Evolutionary conservation across 352 stramenopile genomes (phyloP).

Genomic region (Phytophthora sp.): DNA sequence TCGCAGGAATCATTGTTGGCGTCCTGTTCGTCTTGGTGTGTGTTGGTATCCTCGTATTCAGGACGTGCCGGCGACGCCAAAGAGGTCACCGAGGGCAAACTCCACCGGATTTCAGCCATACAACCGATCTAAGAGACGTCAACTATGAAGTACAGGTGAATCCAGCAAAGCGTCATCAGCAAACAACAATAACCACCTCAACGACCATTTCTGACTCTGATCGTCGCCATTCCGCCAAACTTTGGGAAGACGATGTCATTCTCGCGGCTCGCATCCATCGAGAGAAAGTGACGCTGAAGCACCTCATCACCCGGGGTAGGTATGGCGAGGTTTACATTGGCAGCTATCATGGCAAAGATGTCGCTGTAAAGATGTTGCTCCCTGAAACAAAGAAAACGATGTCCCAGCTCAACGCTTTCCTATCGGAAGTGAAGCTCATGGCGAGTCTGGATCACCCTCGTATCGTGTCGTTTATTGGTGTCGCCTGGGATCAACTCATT

Average conservation of each 20-base stretch:
- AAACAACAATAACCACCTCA: slow-evolving; percentile 15
- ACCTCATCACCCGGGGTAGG: slow-evolving; percentile 39
- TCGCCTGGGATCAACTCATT: slow-evolving; percentile 49
- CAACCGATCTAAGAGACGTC: slow-evolving; percentile 14
- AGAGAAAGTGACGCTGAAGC: slow-evolving; percentile 31
- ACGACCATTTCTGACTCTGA: slow-evolving; percentile 24
- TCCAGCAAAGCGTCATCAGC: slow-evolving; percentile 19
- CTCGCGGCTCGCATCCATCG: slow-evolving; percentile 25
- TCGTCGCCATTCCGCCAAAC: slow-evolving; percentile 10
- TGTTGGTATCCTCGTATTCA: slow-evolving; percentile 20
- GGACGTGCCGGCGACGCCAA: slow-evolving; percentile 5
- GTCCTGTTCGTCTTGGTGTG: slow-evolving; percentile 23
- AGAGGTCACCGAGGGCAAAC: not conserved
- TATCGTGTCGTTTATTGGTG: slow-evolving; percentile 52
- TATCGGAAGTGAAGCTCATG: slow-evolving; percentile 44
- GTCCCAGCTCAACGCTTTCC: slow-evolving; percentile 40
- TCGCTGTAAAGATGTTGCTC: slow-evolving; percentile 37
- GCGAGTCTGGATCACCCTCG: slow-evolving; percentile 40
- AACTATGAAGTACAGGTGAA: slow-evolving; percentile 27
- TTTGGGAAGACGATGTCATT: slow-evolving; percentile 51
- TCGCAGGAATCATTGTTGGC: slow-evolving; percentile 36
- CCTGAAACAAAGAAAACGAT: slow-evolving; percentile 38
- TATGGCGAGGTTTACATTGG: slow-evolving; percentile 42
- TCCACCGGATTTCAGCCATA: not conserved
- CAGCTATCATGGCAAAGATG: slow-evolving; percentile 30